phyloP scores from a whole-genome alignment of 371 early-diverging fungal species.

The Dentiscutata heterogama region DNA sequence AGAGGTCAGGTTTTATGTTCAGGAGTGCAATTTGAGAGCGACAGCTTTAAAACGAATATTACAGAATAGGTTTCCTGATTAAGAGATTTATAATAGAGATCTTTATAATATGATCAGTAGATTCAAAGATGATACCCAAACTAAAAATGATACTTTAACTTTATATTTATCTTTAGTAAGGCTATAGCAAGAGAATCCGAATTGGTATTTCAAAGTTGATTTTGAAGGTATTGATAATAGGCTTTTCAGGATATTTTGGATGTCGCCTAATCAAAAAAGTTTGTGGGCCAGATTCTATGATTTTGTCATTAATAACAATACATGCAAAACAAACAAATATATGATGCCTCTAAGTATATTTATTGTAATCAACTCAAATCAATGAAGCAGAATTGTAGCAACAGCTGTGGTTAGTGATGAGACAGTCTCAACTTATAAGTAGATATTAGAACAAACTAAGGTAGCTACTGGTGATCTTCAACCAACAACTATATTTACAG shows the following conservation, averaged over 20 bases:
- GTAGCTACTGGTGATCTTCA: not conserved
- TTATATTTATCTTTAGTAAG: not conserved
- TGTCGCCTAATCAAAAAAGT: slow-evolving; percentile 32
- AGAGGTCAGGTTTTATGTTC: not conserved
- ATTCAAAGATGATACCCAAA: not conserved
- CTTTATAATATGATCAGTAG: not conserved
- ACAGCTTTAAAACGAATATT: not conserved
- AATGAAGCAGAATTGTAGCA: slow-evolving; percentile 14
- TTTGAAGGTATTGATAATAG: no score
- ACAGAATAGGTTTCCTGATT: not conserved
- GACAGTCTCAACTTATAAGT: slow-evolving; percentile 43
- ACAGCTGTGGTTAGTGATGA: slow-evolving; percentile 11
- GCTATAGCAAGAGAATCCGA: not conserved
- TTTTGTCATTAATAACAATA: slow-evolving; percentile 47
- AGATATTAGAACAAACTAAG: not conserved
- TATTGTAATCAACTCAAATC: slow-evolving; percentile 45
- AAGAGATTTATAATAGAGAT: not conserved
- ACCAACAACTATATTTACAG: not conserved
- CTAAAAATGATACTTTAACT: not conserved
- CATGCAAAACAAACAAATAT: slow-evolving; percentile 41
- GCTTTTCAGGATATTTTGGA: slow-evolving; percentile 45
- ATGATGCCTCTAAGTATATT: slow-evolving; percentile 37
- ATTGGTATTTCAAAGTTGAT: no score
- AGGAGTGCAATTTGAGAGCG: not conserved
- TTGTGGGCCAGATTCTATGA: slow-evolving; percentile 43